Conservation (phyloP, 176 grass and related monocot species). For the Aegilops longissima region DNA sequence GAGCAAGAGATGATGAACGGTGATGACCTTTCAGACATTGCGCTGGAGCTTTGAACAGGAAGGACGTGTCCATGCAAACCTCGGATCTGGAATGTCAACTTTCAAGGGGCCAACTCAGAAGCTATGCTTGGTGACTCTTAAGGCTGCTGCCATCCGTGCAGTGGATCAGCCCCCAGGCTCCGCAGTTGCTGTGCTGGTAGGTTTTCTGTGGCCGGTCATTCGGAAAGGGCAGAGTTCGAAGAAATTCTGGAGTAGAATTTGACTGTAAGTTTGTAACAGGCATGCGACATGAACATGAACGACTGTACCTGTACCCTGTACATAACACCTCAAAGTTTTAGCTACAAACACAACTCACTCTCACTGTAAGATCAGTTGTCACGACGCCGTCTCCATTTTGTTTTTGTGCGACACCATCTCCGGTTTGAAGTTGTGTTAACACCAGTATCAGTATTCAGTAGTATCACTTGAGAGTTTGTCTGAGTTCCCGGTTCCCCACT, state of each 20-base stretch:
- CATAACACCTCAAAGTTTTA: neutral
- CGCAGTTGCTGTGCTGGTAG: neutral
- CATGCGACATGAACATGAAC: neutral
- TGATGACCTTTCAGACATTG: neutral
- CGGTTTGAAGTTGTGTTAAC: neutral
- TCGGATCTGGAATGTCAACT: neutral
- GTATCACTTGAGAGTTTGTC: neutral
- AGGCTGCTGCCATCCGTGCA: neutral
- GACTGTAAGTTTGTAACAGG: neutral
- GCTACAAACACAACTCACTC: neutral
- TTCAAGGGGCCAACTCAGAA: neutral
- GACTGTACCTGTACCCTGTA: neutral
- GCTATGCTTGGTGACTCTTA: neutral
- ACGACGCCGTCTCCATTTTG: no score
- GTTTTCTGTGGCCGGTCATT: neutral
- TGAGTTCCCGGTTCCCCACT: neutral
- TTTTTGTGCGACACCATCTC: neutral
- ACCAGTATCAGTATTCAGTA: neutral
- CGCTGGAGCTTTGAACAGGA: slow-evolving; percentile 16
- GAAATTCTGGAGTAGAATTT: slow-evolving; percentile 18
- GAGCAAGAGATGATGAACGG: slow-evolving; percentile 29
- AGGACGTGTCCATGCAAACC: neutral
- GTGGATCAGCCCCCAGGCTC: neutral
- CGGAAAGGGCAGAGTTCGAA: slow-evolving; percentile 1
- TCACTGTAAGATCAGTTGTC: neutral